Conservation (phyloP, 2,329 filamentous ascomycete species). For the Erysiphe pisi region DNA sequence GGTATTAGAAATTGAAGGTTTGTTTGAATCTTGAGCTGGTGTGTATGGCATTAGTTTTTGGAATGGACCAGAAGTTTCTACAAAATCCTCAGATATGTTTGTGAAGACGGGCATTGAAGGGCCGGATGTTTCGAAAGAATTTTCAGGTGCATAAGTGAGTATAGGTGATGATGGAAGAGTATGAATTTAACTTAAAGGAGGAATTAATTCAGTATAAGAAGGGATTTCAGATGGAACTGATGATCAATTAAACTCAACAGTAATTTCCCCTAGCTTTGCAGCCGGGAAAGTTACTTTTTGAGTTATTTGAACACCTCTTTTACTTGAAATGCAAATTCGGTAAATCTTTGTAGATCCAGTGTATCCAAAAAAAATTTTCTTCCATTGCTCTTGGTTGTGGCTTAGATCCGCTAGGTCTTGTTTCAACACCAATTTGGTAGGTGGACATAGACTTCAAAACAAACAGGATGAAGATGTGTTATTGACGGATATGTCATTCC, state of each 20-base stretch:
- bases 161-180: too few relatives aligned
- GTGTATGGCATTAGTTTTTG: too few relatives aligned
- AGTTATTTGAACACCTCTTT: neutral
- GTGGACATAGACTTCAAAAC: slow-evolving; percentile 5
- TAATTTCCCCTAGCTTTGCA: neutral
- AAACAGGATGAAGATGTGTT: neutral
- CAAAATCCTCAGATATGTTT: too few relatives aligned
- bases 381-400: slow-evolving; percentile 14
- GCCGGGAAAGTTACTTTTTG: neutral
- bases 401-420: slow-evolving; percentile 26
- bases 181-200: too few relatives aligned
- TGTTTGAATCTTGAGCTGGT: too few relatives aligned
- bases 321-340: neutral
- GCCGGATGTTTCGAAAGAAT: too few relatives aligned
- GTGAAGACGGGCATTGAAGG: too few relatives aligned
- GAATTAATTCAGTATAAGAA: too few relatives aligned
- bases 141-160: too few relatives aligned
- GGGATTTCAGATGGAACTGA: too few relatives aligned
- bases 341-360: neutral
- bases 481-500: neutral
- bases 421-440: slow-evolving; percentile 13
- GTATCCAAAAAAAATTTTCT: neutral
- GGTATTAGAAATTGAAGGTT: too few relatives aligned
- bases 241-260: neutral
- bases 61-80: too few relatives aligned